These are phyloP conservation scores for Stephania japonica DNA, from an alignment of 164 flowering plant species.

Conservation along the genomic window DNA sequence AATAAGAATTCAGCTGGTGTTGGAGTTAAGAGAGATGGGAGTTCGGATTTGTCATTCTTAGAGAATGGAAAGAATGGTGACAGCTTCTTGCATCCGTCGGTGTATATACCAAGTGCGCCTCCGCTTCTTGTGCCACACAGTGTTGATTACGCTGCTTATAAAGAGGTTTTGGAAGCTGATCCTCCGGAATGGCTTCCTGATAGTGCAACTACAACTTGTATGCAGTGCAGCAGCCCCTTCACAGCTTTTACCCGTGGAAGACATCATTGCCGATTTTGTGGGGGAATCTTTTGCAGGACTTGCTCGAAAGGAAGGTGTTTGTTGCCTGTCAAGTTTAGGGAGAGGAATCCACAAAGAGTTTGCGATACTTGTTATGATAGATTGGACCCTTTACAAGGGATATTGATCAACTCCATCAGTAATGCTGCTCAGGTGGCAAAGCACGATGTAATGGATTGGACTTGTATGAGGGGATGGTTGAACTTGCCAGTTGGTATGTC, in stretches of 20 bases:
- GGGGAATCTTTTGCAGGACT: conserved; percentile 75
- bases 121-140: conserved; percentile 71
- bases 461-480: conserved; percentile 78
- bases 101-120: conserved; percentile 90
- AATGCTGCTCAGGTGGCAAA: conserved; percentile 80
- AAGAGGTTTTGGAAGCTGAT: conserved; percentile 75
- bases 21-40: conserved; percentile 20
- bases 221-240: conserved; percentile 81
- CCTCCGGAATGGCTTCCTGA: conserved; percentile 97
- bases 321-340: conserved; percentile 83
- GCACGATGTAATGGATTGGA: conserved; percentile 95
- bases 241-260: conserved; percentile 85
- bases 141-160: conserved; percentile 47
- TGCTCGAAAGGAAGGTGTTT: conserved; percentile 89
- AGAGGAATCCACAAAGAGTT: conserved; percentile 89
- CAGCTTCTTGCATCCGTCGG: conserved; percentile 62
- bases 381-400: conserved; percentile 78
- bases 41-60: conserved; percentile 59
- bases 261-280: conserved; percentile 98
- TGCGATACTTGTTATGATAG: conserved; percentile 90
- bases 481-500: conserved; percentile 86
- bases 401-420: conserved; percentile 71
- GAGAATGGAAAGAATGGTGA: conserved; percentile 83
- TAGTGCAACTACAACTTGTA: conserved; percentile 61
- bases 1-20: conserved; percentile 30